phyloP scores from a whole-genome alignment of 768 basidiomycete species.

The Clitopilus hobsonii region DNA sequence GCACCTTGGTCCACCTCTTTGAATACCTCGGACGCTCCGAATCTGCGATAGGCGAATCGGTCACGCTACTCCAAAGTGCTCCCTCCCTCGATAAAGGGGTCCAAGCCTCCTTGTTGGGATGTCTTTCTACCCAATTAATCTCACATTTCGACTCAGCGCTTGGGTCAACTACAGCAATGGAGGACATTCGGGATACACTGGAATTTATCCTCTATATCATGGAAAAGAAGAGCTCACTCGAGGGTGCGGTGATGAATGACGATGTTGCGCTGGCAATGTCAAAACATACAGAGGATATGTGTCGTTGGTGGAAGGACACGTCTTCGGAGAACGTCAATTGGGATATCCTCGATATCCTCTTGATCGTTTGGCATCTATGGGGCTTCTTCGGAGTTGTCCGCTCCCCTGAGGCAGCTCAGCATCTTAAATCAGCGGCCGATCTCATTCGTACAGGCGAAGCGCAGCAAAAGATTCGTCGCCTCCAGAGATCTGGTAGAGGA shows the following conservation, averaged over 20 bases:
- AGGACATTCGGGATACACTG: neutral
- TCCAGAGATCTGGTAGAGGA: neutral
- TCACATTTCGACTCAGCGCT: neutral
- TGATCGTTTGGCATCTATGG: neutral
- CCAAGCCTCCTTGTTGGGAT: neutral
- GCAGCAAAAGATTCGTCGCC: neutral
- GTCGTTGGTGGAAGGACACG: neutral
- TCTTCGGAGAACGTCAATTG: neutral
- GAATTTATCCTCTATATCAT: neutral
- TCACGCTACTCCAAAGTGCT: neutral
- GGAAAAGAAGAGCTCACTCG: neutral
- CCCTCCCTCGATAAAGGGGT: neutral
- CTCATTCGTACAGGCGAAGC: neutral
- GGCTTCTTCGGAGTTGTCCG: neutral
- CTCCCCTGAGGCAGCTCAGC: neutral
- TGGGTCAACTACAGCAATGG: neutral
- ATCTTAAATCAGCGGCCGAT: neutral
- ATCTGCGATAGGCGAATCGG: neutral
- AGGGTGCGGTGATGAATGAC: neutral
- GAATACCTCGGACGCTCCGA: neutral
- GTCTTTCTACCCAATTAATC: neutral
- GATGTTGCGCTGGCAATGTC: neutral
- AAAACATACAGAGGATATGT: neutral
- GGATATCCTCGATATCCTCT: neutral
- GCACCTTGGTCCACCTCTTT: neutral